These are phyloP conservation scores for Luzula sylvatica DNA, from an alignment of 176 grass and related monocot genomes.

Conservation along the genomic window DNA sequence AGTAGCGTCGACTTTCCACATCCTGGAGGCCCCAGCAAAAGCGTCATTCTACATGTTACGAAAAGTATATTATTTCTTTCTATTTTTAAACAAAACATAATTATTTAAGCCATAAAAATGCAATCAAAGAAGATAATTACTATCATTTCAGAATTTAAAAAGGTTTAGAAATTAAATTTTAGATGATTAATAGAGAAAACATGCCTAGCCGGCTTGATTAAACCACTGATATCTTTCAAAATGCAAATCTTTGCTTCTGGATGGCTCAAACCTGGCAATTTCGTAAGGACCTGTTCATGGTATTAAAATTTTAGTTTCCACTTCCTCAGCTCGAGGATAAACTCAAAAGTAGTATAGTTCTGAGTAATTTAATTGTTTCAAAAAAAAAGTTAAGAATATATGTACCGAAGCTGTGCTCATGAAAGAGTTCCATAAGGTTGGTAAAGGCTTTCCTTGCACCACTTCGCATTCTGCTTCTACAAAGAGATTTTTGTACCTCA, in stretches of 20 bases:
- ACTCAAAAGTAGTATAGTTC: too few species aligned
- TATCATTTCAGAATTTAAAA: neutral
- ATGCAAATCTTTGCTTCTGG: conserved; percentile 36
- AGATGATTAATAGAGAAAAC: neutral
- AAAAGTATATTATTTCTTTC: neutral
- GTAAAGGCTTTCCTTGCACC: conserved; percentile 38
- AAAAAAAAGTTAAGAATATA: neutral
- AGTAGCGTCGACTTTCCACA: conserved; percentile 77
- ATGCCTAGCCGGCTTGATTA: conserved; percentile 61
- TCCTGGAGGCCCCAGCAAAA: conserved; percentile 64
- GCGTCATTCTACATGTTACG: conserved; percentile 47
- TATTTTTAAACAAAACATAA: neutral
- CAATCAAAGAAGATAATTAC: neutral
- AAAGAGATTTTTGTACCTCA: conserved; percentile 26
- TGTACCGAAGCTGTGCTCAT: conserved; percentile 24
- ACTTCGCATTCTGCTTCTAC: conserved; percentile 38
- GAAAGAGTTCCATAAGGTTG: conserved; percentile 37
- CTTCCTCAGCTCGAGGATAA: too few species aligned
- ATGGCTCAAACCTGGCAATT: conserved; percentile 26
- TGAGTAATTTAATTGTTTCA: too few species aligned
- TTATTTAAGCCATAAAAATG: neutral
- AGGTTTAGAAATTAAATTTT: neutral
- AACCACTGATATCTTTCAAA: conserved; percentile 38
- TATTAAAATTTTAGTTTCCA: too few species aligned
- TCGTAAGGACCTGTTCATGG: conserved; percentile 21